A percentile compares a stretch with the other conserved stretches of the same genome.
Evolutionary conservation across 1,284 basidiomycete genomes (phyloP).

Genomic region (Rhodotorula sp.): DNA sequence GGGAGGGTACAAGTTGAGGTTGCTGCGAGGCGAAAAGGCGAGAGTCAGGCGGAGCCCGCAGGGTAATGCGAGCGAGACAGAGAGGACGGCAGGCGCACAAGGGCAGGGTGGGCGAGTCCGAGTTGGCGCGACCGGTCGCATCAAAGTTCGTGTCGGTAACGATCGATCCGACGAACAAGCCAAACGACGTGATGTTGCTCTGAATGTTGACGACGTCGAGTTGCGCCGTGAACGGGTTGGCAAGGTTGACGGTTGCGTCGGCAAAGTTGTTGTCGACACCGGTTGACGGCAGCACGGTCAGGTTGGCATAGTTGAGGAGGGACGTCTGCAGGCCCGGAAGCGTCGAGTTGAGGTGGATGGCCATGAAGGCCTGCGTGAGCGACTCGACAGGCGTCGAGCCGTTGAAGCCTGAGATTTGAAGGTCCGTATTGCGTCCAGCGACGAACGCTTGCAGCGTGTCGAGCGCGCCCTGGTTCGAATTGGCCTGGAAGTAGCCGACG

Average conservation of each 20-base stretch:
- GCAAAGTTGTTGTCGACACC: constrained; percentile 65
- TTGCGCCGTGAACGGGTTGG: constrained; percentile 68
- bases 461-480: constrained; percentile 62
- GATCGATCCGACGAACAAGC: constrained; percentile 67
- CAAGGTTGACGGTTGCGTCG: constrained; percentile 57
- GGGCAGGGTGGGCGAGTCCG: constrained; percentile 62
- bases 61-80: neutral
- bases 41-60: neutral
- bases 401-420: constrained; percentile 50
- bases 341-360: constrained; percentile 61
- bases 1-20: constrained; percentile 72
- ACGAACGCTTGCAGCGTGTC: constrained; percentile 72
- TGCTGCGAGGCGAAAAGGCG: constrained; percentile 16
- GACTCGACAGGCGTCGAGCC: constrained; percentile 55
- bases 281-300: constrained; percentile 65
- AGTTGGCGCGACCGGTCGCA: constrained; percentile 60
- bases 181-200: constrained; percentile 66
- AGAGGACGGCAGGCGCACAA: constrained; percentile 47
- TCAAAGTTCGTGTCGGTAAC: constrained; percentile 61
- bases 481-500: constrained; percentile 58
- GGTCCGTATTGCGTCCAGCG: constrained; percentile 53
- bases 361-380: constrained; percentile 53
- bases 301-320: constrained; percentile 62
- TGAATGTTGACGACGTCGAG: constrained; percentile 64
- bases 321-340: constrained; percentile 65